These are phyloP conservation scores for Nicotiana knightiana DNA, from an alignment of 257 asterid species.

Conservation along the genomic window DNA sequence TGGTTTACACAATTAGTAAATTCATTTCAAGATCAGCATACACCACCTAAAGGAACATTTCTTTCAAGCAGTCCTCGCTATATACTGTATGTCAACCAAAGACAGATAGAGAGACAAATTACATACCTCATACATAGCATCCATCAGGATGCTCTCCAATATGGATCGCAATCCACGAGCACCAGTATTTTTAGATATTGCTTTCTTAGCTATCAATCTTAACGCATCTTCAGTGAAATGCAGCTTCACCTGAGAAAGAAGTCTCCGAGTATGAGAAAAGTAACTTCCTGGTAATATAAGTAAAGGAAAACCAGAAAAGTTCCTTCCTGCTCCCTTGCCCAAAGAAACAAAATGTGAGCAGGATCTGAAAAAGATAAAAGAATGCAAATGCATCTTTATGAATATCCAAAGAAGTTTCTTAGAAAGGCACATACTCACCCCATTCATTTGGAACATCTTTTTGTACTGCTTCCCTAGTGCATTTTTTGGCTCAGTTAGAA, in stretches of 20 bases:
- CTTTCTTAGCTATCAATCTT: conserved; percentile 79
- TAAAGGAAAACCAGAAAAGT: background rate
- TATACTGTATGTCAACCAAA: background rate
- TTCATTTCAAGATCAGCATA: background rate
- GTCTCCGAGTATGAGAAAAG: background rate
- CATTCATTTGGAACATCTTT: conserved; percentile 95
- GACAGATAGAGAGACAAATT: background rate
- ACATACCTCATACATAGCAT: conserved; percentile 95
- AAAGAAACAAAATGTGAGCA: background rate
- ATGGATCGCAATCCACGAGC: conserved; percentile 92
- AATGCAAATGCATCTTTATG: background rate
- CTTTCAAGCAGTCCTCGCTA: background rate
- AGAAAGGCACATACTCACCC: conserved; percentile 39
- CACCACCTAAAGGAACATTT: background rate
- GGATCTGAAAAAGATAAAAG: background rate
- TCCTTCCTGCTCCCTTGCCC: background rate
- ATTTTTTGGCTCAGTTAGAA: conserved; percentile 92
- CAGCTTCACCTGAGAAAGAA: conserved; percentile 67
- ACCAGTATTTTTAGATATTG: conserved; percentile 86
- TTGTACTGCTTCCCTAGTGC: conserved; percentile 95
- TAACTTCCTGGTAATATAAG: background rate
- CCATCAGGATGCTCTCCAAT: conserved; percentile 89
- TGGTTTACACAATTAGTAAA: background rate
- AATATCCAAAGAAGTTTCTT: background rate
- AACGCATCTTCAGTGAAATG: conserved; percentile 88